Percentiles rank a stretch among this genome's conserved stretches.
These are phyloP conservation scores for Noccaea caerulescens DNA, from an alignment of 345 rosid genomes.

Conservation along the genomic window DNA sequence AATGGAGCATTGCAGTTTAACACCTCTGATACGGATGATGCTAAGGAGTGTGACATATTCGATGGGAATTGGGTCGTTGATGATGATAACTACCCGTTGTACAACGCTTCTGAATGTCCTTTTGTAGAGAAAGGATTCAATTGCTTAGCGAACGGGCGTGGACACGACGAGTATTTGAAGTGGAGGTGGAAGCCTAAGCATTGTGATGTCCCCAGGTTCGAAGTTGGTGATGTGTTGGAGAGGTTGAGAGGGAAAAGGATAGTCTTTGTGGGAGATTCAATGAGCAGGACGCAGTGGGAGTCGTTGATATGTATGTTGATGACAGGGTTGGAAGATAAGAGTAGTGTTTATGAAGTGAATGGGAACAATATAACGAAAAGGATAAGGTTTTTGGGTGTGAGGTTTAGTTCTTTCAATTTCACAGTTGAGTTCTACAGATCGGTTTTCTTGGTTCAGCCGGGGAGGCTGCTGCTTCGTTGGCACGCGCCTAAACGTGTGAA, in stretches of 20 bases:
- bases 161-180: constrained; percentile 58
- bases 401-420: constrained; percentile 72
- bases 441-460: constrained; percentile 86
- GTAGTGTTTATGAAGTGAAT: constrained; percentile 79
- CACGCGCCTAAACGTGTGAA: constrained; percentile 80
- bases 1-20: constrained; percentile 44
- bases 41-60: constrained; percentile 52
- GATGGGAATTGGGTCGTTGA: constrained; percentile 72
- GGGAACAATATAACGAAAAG: constrained; percentile 76
- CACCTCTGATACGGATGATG: constrained; percentile 30
- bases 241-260: constrained; percentile 67
- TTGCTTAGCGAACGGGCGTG: constrained; percentile 78
- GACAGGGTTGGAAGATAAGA: constrained; percentile 82
- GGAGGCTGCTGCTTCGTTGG: constrained; percentile 63
- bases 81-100: constrained; percentile 63
- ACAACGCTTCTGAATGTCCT: constrained; percentile 77
- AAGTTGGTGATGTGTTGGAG: constrained; percentile 53
- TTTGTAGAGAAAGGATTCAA: constrained; percentile 75
- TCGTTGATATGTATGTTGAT: constrained; percentile 85
- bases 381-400: constrained; percentile 77
- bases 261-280: constrained; percentile 89
- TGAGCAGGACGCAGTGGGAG: constrained; percentile 95
- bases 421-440: constrained; percentile 88
- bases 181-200: constrained; percentile 85
- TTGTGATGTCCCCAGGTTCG: constrained; percentile 68